A percentile compares a stretch with the other conserved stretches of the same genome.
phyloP scores from a whole-genome alignment of 306 rosid species.

The Hippophae tibetana region DNA sequence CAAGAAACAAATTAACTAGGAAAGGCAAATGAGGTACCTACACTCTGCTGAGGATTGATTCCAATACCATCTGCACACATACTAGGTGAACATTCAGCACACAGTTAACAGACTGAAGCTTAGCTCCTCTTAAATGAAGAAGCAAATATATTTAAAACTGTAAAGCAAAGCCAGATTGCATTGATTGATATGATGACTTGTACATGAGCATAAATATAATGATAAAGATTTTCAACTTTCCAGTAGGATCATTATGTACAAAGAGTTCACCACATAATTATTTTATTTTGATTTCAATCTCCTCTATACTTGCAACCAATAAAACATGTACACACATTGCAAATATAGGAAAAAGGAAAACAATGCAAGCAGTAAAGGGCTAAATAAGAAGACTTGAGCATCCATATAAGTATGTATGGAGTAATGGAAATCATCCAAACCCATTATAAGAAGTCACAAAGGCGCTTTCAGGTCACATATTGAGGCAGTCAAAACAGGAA shows the following conservation, averaged over 20 bases:
- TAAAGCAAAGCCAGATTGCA: too few relatives aligned
- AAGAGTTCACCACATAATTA: too few relatives aligned
- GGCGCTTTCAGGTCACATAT: not conserved
- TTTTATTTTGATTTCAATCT: too few relatives aligned
- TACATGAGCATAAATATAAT: too few relatives aligned
- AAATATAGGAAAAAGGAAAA: too few relatives aligned
- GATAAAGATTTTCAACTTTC: too few relatives aligned
- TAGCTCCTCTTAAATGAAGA: not conserved
- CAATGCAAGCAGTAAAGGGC: too few relatives aligned
- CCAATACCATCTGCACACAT: constrained; percentile 85
- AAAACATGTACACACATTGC: too few relatives aligned
- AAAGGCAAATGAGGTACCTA: constrained; percentile 38
- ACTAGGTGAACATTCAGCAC: constrained; percentile 5
- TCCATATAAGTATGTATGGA: not conserved
- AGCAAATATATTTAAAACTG: not conserved
- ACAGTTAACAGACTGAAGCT: constrained; percentile 3
- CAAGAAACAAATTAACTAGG: not conserved
- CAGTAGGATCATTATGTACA: too few relatives aligned
- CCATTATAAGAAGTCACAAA: not conserved
- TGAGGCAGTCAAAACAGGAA: not conserved
- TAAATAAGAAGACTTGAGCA: not conserved
- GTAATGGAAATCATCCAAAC: not conserved
- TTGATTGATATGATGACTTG: too few relatives aligned
- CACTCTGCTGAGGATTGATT: constrained; percentile 96
- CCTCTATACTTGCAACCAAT: too few relatives aligned